Conservation (phyloP, 1,284 basidiomycete genomes). For the Puccinia hordei region DNA sequence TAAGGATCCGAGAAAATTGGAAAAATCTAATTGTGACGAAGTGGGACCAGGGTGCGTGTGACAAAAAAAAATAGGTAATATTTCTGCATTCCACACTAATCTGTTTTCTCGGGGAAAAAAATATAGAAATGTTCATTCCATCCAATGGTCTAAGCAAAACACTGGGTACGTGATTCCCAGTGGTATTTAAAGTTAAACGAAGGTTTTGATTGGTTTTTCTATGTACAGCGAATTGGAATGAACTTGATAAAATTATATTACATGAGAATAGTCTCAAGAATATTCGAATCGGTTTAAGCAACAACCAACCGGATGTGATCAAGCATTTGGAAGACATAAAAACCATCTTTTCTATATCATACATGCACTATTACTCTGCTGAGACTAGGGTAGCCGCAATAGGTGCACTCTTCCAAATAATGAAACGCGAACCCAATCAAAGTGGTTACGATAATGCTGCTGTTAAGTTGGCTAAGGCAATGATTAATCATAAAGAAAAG, state of each 20-base stretch:
- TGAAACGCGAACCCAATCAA: not conserved
- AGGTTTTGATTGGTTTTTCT: not conserved
- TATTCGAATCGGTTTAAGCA: not conserved
- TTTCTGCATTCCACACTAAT: not conserved
- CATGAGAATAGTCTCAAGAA: not conserved
- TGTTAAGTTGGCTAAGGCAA: not conserved
- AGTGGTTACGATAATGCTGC: not conserved
- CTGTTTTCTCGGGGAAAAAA: not conserved
- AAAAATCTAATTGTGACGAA: not conserved
- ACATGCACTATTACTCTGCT: not conserved
- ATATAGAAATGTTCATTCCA: not conserved
- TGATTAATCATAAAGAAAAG: not conserved
- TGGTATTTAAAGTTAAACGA: not conserved
- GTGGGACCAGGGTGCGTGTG: slow-evolving; percentile 7
- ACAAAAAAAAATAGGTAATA: not conserved
- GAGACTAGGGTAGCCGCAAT: not conserved
- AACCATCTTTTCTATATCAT: not conserved
- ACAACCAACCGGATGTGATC: not conserved
- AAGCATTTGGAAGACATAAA: not conserved
- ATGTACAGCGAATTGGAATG: not conserved
- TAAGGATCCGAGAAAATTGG: not conserved
- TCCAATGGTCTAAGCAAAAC: not conserved
- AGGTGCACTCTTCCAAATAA: not conserved
- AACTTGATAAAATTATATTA: not conserved
- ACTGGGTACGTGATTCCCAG: not conserved